Base-by-base conservation (phyloP, 2,329 filamentous ascomycete species). In the Aspergillus hortae region DNA sequence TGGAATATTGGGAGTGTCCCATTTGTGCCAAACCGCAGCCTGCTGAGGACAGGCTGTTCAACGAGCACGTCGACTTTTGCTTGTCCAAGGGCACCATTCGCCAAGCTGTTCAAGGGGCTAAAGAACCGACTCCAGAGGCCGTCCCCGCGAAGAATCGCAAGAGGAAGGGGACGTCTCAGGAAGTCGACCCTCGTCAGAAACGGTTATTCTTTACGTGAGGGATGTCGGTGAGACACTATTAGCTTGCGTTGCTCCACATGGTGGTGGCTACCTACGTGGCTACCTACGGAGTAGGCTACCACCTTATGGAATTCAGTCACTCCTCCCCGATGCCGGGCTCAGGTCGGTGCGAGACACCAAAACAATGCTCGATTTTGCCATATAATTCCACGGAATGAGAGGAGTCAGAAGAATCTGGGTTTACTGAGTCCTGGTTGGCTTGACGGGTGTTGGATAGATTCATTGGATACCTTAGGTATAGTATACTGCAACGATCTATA, bases 41-140 rank as follows among this genome's bases (percentile, higher is more conserved):
- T 0, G 82, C 90, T 0, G 80, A 92, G 46, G 90, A 96, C 67
- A 80, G 79, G 43, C 75, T 74, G 0, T 95, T 97, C 72, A 99
- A 99, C 60, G 83, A 88, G 51, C 94, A 99, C 65, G 91, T 99
- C 47, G 94, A 99, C 67, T 81, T 88, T 7, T 99, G 94, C 68
- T 80, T 99, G 1, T 96, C 92, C 0, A 80, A 86, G 50, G 84
- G 89, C 64, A 89, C 90, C 0, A 97, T 99, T 61, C 87, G 87
- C 43, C 90, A 96, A 62, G 87, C 84, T 0, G 86, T 94, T 1
- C 85, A 89, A 52, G 79, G 50, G 71, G 78, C 54, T 57, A 53
- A 43, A 38, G 54, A 44, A 14, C 46, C 33, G 46, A 54, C 15
- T 27, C 44, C 49, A 2, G 33, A 36, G 19, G n/a, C 40, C 4